A percentile compares a stretch with the other conserved stretches of the same genome.
phyloP scores from a whole-genome alignment of 2,329 filamentous ascomycete species.

The Eutypella sp. region DNA sequence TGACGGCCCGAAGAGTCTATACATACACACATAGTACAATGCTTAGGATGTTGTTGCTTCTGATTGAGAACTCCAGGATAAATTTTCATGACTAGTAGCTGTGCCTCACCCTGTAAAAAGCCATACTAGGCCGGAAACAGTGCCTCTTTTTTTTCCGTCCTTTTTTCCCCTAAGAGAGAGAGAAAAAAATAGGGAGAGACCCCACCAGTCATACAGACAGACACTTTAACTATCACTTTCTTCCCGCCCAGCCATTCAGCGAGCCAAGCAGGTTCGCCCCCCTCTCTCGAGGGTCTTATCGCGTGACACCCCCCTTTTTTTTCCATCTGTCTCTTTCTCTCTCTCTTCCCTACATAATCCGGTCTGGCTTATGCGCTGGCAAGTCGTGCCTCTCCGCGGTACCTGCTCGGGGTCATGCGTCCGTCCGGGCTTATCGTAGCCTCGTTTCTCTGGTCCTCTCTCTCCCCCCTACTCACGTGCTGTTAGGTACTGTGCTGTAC shows the following conservation, averaged over 20 bases:
- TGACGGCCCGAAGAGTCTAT: no score
- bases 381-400: neutral
- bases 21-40: no score
- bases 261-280: neutral
- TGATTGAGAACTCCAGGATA: no score
- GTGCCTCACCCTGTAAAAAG: no score
- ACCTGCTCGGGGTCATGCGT: neutral
- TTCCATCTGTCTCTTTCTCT: no score
- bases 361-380: no score
- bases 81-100: no score
- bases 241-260: neutral
- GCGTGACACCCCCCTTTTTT: neutral
- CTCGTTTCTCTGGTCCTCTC: no score
- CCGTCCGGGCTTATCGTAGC: neutral
- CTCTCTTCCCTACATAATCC: no score
- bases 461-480: no score
- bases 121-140: no score
- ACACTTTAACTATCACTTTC: neutral
- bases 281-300: neutral
- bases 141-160: neutral
- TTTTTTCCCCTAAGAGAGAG: neutral
- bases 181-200: neutral
- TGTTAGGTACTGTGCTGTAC: neutral
- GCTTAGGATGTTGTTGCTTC: no score
- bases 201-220: neutral